phyloP scores from a whole-genome alignment of 202 grass and related monocot species.

The Brachypodium distachyon region DNA sequence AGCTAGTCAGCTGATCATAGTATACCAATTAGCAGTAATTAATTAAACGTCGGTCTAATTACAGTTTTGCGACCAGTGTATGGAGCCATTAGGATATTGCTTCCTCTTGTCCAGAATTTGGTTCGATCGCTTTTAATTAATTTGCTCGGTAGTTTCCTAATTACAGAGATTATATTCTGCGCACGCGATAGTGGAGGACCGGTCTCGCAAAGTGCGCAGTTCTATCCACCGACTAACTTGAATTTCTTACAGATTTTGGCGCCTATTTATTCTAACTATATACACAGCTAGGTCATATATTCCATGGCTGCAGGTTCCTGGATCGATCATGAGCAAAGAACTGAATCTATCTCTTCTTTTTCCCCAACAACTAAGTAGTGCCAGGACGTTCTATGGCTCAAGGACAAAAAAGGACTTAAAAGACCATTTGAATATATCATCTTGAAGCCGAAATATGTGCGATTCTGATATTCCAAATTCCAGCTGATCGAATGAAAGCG shows the following conservation, averaged over 20 bases:
- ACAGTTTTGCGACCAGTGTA: no score
- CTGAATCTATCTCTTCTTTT: constrained; percentile 6
- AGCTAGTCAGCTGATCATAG: no score
- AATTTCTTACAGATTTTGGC: neutral
- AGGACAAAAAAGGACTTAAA: constrained; percentile 1
- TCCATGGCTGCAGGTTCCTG: neutral
- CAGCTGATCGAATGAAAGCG: neutral
- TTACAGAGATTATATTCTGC: neutral
- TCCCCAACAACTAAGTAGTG: constrained; percentile 5
- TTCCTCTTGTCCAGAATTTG: no score
- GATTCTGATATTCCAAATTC: constrained; percentile 13
- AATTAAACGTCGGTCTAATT: no score
- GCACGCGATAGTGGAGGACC: neutral
- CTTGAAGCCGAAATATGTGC: neutral
- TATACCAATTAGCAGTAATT: no score
- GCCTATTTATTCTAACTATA: constrained; percentile 25
- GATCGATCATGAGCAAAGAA: constrained; percentile 1
- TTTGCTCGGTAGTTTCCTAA: no score
- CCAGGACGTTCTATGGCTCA: neutral
- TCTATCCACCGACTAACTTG: neutral
- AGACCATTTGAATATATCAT: neutral
- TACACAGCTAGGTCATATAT: constrained; percentile 46
- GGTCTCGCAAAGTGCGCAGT: neutral
- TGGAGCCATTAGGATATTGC: no score
- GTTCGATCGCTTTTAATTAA: no score